A percentile compares a stretch with the other conserved stretches of the same genome.
phyloP scores from a whole-genome alignment of 2,329 filamentous ascomycete genomes.

The Talaromyces sp. region DNA sequence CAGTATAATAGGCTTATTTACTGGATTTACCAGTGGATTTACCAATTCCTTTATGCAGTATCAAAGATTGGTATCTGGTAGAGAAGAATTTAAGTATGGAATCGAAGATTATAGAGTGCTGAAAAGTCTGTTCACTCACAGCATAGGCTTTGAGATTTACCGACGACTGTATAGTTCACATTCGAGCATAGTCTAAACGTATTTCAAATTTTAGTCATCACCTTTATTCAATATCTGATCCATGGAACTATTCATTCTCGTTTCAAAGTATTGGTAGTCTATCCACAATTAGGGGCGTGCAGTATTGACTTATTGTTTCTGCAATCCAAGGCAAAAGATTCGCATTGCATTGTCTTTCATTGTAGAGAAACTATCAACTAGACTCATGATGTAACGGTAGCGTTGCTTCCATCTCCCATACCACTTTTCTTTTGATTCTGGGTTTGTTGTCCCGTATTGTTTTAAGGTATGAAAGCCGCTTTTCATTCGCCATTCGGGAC shows the following conservation, averaged over 20 bases:
- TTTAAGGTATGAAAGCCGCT: not conserved
- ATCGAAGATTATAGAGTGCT: not conserved
- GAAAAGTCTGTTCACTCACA: not conserved
- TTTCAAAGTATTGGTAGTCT: not conserved
- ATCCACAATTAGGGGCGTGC: not conserved
- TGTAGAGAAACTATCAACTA: not conserved
- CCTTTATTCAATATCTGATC: not conserved
- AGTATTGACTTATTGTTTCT: not conserved
- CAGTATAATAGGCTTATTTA: conserved; percentile 61
- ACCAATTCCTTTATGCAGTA: not conserved
- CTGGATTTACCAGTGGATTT: conserved; percentile 33
- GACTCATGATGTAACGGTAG: not conserved
- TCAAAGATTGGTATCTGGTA: not conserved
- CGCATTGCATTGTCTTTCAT: not conserved
- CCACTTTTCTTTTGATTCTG: not conserved
- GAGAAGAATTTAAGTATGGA: not conserved
- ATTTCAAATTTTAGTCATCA: not conserved
- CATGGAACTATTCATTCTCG: not conserved
- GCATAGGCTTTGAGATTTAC: not conserved
- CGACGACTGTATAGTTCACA: not conserved
- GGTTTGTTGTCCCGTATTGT: not conserved
- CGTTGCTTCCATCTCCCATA: not conserved
- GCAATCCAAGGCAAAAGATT: not conserved
- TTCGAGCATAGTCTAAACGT: too few species aligned
- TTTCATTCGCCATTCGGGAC: too few species aligned